Evolutionary conservation across 371 early-diverging fungal genomes (phyloP).

Genomic region (Apophysomyces sp.): DNA sequence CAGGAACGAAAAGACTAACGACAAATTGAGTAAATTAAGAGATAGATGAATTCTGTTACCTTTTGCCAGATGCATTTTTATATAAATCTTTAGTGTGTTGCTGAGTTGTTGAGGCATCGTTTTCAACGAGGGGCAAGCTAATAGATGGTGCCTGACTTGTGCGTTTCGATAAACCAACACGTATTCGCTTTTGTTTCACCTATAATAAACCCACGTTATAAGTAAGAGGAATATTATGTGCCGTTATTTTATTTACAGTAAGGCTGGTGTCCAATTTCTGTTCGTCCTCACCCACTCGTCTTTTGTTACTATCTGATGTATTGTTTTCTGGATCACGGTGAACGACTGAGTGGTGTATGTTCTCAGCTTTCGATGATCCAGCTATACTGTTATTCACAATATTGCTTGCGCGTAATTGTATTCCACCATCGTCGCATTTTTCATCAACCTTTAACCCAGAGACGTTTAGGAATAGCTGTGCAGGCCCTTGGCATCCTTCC

Average conservation of each 20-base stretch:
- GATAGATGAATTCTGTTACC: no score
- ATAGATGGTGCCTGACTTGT: neutral
- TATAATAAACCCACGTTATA: neutral
- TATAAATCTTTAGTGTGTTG: neutral
- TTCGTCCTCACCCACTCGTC: no score
- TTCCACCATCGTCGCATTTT: neutral
- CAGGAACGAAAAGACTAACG: no score
- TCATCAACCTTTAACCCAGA: no score
- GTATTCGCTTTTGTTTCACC: slow-evolving; percentile 13
- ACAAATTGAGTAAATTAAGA: no score
- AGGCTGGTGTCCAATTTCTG: neutral
- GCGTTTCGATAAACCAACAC: slow-evolving; percentile 36
- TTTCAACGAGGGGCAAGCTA: no score
- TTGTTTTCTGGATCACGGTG: no score
- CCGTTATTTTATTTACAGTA: neutral
- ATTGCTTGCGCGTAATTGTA: neutral
- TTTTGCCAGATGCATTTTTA: neutral
- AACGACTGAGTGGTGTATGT: no score
- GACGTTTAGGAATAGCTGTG: no score
- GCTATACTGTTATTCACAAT: neutral
- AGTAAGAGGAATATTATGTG: neutral
- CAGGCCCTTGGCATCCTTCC: no score
- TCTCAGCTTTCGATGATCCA: no score
- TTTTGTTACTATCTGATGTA: no score
- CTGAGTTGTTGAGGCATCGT: neutral